These are phyloP conservation scores for Capronia epimyces DNA, from an alignment of 2,329 filamentous ascomycete genomes.

Conservation along the genomic window DNA sequence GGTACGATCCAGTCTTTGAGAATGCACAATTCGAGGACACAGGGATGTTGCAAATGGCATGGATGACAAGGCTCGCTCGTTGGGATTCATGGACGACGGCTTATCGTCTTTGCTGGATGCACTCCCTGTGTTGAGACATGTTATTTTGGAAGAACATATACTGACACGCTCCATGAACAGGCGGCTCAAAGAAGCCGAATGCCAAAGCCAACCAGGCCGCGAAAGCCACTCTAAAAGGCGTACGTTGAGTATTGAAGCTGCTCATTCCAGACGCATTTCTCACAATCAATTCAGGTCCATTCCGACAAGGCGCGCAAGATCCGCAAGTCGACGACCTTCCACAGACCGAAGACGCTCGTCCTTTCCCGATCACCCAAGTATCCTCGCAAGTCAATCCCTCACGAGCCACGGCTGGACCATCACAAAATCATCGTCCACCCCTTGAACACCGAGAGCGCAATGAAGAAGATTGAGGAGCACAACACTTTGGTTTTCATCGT, in stretches of 20 bases:
- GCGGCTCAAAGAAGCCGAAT: slow-evolving; percentile 53
- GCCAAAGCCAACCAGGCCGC: slow-evolving; percentile 83
- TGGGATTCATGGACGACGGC: background rate
- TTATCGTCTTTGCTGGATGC: background rate
- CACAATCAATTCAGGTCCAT: slow-evolving; percentile 50
- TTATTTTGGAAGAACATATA: background rate
- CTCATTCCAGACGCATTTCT: background rate
- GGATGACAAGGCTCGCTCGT: background rate
- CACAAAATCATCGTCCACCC: slow-evolving; percentile 98
- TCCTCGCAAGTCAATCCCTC: slow-evolving; percentile 89
- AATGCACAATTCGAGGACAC: background rate
- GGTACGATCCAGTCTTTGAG: slow-evolving; percentile 18
- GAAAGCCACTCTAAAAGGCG: slow-evolving; percentile 92
- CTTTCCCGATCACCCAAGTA: slow-evolving; percentile 90
- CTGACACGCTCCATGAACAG: slow-evolving; percentile 15
- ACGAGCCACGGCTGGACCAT: slow-evolving; percentile 87
- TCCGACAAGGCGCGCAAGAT: slow-evolving; percentile 89
- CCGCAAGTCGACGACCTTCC: slow-evolving; percentile 89
- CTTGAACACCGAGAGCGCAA: slow-evolving; percentile 98
- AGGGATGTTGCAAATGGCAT: background rate
- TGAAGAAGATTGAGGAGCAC: slow-evolving; percentile 99
- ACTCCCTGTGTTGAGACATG: background rate
- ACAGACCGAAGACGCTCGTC: slow-evolving; percentile 92
- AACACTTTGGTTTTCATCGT: slow-evolving; percentile 99
- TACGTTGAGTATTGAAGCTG: slow-evolving; percentile 51